Conservation (phyloP, 345 rosid genomes). For the Cardamine occulta region DNA sequence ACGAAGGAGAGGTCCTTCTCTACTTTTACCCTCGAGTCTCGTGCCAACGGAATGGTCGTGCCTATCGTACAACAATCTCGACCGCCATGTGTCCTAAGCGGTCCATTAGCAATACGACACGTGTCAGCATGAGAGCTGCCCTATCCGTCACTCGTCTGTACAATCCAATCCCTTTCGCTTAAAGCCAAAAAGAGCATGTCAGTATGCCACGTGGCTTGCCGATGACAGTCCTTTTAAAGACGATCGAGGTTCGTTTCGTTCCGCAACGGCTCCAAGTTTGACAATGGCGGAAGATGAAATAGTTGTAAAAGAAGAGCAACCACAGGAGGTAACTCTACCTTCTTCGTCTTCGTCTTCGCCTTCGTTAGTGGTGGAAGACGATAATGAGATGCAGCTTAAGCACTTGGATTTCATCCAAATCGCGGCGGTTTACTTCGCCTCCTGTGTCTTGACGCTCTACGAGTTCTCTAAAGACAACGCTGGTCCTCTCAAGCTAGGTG, state of each 20-base stretch:
- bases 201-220: constrained; percentile 23
- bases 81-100: constrained; percentile 25
- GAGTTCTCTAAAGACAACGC: constrained; percentile 75
- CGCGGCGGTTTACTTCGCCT: constrained; percentile 49
- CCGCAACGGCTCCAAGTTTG: neutral
- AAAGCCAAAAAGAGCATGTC: constrained; percentile 12
- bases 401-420: constrained; percentile 66
- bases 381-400: constrained; percentile 51
- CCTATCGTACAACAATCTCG: constrained; percentile 20
- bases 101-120: constrained; percentile 4
- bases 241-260: neutral
- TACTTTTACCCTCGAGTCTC: constrained; percentile 1
- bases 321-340: constrained; percentile 12
- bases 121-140: neutral
- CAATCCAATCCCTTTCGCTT: constrained; percentile 23
- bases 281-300: constrained; percentile 41
- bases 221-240: constrained; percentile 10
- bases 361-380: constrained; percentile 31
- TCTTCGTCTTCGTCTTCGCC: constrained; percentile 1
- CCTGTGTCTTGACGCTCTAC: constrained; percentile 56
- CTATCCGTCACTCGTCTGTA: constrained; percentile 14
- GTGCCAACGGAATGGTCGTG: constrained; percentile 33
- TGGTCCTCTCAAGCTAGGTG: constrained; percentile 74
- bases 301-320: constrained; percentile 33
- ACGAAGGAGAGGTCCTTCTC: neutral